These are phyloP conservation scores for Centaurea solstitialis DNA, from an alignment of 129 eudicot species.

Conservation along the genomic window DNA sequence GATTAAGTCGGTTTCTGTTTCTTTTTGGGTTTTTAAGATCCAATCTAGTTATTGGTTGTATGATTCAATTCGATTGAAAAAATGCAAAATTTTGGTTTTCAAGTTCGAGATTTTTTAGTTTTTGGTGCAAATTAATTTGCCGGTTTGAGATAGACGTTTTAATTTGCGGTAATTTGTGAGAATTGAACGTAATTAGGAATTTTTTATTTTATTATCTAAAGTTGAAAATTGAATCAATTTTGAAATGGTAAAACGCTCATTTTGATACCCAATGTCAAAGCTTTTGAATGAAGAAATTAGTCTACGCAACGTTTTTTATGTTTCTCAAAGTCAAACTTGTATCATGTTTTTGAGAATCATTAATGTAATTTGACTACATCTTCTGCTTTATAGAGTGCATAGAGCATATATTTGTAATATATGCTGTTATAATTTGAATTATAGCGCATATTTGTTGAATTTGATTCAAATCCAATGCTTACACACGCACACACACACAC, in stretches of 20 bases:
- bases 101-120: too few relatives aligned
- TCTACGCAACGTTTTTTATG: neutral
- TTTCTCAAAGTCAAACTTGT: neutral
- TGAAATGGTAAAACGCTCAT: conserved; percentile 16
- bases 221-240: neutral
- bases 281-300: conserved; percentile 23
- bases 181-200: neutral
- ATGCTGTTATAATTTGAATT: neutral
- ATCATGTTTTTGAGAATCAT: conserved; percentile 7
- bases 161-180: neutral
- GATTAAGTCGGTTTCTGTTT: conserved; percentile 2
- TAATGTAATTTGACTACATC: conserved; percentile 2
- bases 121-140: neutral
- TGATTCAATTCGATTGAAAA: neutral
- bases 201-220: neutral
- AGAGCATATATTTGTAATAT: neutral
- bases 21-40: conserved; percentile 23
- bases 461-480: neutral
- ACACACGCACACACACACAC: neutral
- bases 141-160: neutral
- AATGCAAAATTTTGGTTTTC: neutral
- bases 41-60: conserved; percentile 1
- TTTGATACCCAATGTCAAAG: conserved; percentile 4
- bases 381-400: neutral
- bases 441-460: neutral